These are phyloP conservation scores for Leishmania lainsoni DNA, from an alignment of 208 protist species.

Conservation along the genomic window DNA sequence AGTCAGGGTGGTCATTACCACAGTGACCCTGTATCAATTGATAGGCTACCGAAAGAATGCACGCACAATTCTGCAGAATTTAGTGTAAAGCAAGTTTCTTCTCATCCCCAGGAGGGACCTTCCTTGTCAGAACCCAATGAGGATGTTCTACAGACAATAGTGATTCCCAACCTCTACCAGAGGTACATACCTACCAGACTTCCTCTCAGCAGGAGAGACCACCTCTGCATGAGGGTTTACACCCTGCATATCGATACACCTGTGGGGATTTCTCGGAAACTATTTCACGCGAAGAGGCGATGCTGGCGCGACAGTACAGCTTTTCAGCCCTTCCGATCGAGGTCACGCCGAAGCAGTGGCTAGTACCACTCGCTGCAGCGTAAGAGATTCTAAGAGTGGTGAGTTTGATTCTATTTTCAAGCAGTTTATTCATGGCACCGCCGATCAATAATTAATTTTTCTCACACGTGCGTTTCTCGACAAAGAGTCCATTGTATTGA, in stretches of 20 bases:
- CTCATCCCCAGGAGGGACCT: not conserved
- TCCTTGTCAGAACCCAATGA: conserved; percentile 13
- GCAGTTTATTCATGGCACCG: conserved; percentile 24
- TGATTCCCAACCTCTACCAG: not conserved
- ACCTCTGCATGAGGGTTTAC: not conserved
- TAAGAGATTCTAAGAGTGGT: not conserved
- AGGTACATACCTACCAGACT: not conserved
- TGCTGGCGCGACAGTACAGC: conserved; percentile 34
- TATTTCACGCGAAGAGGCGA: conserved; percentile 29
- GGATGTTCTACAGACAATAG: conserved; percentile 10
- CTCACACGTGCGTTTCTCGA: not conserved
- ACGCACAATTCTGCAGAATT: not conserved
- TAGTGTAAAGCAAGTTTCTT: not conserved
- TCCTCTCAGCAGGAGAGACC: not conserved
- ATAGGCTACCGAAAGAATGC: not conserved
- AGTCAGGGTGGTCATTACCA: conserved; percentile 9
- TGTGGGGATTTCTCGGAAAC: conserved; percentile 24
- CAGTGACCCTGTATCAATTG: not conserved
- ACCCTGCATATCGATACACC: conserved; percentile 31
- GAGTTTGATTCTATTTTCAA: conserved; percentile 31
- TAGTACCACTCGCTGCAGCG: conserved; percentile 13
- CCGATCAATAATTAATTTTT: not conserved
- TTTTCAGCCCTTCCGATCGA: conserved; percentile 24
- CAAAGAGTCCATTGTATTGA: not conserved
- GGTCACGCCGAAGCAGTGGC: conserved; percentile 5